Percentiles rank a stretch among this genome's conserved stretches.
These are phyloP conservation scores for Diaporthe amygdali DNA, from an alignment of 2,329 filamentous ascomycete species.

Conservation along the genomic window DNA sequence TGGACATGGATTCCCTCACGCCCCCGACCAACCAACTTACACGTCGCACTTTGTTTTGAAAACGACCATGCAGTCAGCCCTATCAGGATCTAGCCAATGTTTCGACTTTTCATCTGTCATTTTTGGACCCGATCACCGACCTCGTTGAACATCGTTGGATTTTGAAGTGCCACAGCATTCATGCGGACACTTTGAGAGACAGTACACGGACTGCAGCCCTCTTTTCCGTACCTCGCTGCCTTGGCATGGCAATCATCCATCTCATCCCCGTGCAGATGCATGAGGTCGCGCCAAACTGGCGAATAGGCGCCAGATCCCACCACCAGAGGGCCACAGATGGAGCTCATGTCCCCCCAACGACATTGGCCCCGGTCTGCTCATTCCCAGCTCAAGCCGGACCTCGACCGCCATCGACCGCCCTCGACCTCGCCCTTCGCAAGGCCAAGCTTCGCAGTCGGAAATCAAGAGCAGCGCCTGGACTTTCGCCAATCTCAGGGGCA, in stretches of 20 bases:
- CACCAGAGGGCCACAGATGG: neutral
- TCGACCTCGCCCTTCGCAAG: neutral
- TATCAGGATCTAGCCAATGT: neutral
- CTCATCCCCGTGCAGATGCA: no score
- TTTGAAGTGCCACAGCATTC: neutral
- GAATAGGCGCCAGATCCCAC: neutral
- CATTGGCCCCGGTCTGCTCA: neutral
- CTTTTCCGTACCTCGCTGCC: neutral
- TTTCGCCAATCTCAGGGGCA: conserved; percentile 9
- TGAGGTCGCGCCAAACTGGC: neutral
- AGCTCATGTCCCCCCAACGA: no score
- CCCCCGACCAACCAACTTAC: neutral
- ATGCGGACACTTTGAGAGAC: neutral
- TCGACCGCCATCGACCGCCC: conserved; percentile 9
- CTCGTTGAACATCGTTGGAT: no score
- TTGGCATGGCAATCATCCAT: neutral
- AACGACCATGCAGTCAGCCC: neutral
- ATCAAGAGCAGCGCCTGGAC: neutral
- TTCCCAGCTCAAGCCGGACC: neutral
- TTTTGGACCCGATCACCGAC: neutral
- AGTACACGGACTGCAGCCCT: neutral
- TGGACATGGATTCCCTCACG: neutral
- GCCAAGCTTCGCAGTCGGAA: conserved; percentile 5
- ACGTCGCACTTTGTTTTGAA: neutral
- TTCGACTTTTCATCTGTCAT: neutral